Evolutionary conservation across 108 stramenopile genomes (phyloP).

Genomic region (Cyclotella kingstonii): DNA sequence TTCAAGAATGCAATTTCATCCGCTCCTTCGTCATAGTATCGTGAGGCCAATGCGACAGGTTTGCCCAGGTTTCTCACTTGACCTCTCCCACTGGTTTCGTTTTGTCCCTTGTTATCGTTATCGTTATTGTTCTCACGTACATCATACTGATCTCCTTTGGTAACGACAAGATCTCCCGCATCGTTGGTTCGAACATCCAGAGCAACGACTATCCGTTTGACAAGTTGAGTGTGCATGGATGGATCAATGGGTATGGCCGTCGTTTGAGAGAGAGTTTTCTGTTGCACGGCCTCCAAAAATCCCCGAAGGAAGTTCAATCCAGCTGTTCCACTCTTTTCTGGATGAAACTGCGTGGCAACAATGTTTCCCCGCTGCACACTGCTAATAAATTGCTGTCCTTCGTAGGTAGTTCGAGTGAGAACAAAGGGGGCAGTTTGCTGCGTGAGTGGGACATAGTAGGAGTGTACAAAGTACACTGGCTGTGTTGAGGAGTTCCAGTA

Average conservation of each 20-base stretch:
- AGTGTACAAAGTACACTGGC: slow-evolving; percentile 95
- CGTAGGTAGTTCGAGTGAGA: slow-evolving; percentile 86
- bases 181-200: slow-evolving; percentile 97
- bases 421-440: slow-evolving; percentile 86
- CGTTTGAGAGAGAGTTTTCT: slow-evolving; percentile 60
- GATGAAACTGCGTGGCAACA: slow-evolving; percentile 96
- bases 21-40: slow-evolving; percentile 96
- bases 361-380: slow-evolving; percentile 90
- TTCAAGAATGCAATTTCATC: slow-evolving; percentile 98
- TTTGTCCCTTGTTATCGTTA: slow-evolving; percentile 55
- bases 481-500: no score
- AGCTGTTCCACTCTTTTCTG: slow-evolving; percentile 93
- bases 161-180: slow-evolving; percentile 95
- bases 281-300: slow-evolving; percentile 87
- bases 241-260: slow-evolving; percentile 50
- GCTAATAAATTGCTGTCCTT: slow-evolving; percentile 79
- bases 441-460: slow-evolving; percentile 84
- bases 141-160: slow-evolving; percentile 99
- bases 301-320: slow-evolving; percentile 85
- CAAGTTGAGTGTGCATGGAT: slow-evolving; percentile 52
- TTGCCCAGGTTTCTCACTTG: slow-evolving; percentile 98
- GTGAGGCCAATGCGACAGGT: slow-evolving; percentile 84
- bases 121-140: slow-evolving; percentile 90
- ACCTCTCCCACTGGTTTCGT: slow-evolving; percentile 69
- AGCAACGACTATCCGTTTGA: slow-evolving; percentile 92